Base-by-base conservation (phyloP, 306 rosid genomes). In the Prunus dulcis region DNA sequence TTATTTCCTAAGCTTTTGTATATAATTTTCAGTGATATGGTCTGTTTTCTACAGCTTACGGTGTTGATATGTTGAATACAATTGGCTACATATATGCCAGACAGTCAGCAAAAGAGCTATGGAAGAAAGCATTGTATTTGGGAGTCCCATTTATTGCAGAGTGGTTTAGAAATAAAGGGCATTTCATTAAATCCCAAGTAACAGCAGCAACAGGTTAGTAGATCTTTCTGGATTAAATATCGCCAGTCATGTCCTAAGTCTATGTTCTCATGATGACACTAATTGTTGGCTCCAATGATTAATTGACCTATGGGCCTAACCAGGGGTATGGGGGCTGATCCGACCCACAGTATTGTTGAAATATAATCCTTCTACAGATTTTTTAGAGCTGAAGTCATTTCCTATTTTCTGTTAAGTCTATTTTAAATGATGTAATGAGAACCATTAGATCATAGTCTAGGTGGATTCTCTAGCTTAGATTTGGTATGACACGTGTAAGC, bases 111-210 rank as follows among this genome's bases (percentile, higher is more conserved):
- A 90, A 92, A 80, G 98, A 95, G 88, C 92, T 95, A 20, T 97
- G 98, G 69, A 95, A 95, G 90, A 95, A 95, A 82, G 98, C 98
- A 60, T 89, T 95, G 60, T 95, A 84, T 87, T 79, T 95, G 85
- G 98, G 97, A 13, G 96, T 95, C 77, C 98, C 98, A 73, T 95
- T 95, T 84, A 66, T 95, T 80, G 98, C 98, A 20, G 98, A 95
- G 81, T 95, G 98, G 98, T 95, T 90, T 85, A 89, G 98, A 84
- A 92, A 95, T 90, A 95, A 95, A 84, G 98, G 98, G 74, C 98
- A 95, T 85, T 90, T 89, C 74, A 90, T 95, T 78, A 95, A 92
- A 79, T 95, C 98, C 81, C 98, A 95, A 81, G 98, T 95, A 74
- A 92, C 98, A 71, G 98, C 98, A 22, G 98, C 98, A 67, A 95